Conservation (phyloP, 345 rosid species). For the Lumnitzera littorea region DNA sequence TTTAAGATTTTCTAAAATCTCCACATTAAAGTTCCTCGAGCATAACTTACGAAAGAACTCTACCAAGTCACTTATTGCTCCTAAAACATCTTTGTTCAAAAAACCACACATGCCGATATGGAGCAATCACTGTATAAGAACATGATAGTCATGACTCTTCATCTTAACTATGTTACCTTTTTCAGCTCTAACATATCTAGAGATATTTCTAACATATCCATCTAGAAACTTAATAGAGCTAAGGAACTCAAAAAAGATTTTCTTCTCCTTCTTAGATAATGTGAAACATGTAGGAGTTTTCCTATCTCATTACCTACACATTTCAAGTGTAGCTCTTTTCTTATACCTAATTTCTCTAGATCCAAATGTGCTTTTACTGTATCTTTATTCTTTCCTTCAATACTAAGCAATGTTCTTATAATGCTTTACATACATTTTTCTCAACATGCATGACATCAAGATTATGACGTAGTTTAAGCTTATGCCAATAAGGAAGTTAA, state of each 20-base stretch:
- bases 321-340: conserved; percentile 1
- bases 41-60: conserved; percentile 5
- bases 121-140: conserved; percentile 5
- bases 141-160: conserved; percentile 13
- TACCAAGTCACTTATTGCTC: not conserved
- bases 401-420: no score
- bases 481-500: no score
- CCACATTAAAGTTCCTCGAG: not conserved
- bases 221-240: not conserved
- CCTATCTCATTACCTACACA: not conserved
- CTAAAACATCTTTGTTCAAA: not conserved
- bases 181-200: conserved; percentile 3
- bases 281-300: not conserved
- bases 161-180: not conserved
- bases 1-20: not conserved
- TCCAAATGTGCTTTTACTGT: conserved; percentile 1
- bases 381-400: conserved; percentile 3
- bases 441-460: no score
- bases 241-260: no score
- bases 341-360: no score
- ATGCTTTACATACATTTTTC: no score
- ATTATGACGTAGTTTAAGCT: no score
- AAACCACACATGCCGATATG: conserved; percentile 5
- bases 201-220: conserved; percentile 6
- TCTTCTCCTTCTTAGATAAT: not conserved